Base-by-base conservation (phyloP, 345 rosid species). In the Nephelium lappaceum region DNA sequence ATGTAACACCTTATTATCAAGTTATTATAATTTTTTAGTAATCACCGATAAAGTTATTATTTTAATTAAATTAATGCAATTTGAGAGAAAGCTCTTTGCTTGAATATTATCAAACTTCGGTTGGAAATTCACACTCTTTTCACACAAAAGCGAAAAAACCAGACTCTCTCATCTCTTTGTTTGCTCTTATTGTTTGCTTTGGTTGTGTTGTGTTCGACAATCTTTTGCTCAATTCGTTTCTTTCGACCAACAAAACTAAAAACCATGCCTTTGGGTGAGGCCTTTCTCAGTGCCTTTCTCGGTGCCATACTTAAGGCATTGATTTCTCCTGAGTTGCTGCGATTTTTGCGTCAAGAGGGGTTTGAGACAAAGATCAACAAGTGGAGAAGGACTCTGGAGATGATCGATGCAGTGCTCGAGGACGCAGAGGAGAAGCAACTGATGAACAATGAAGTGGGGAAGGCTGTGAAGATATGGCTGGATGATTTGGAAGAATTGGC, bases 391-490 rank as follows among this genome's bases (percentile, higher is more conserved):
- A 58, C 8, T 23, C 25, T 79, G 36, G 0, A 0, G 5, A 23
- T 8, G 1, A 78, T 78, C 8, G 0, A 47, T 0, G 10, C 1
- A 0, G 67, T 66, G n/a, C 18, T 79, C 8, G 10, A 3, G 18
- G 76, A 60, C 60, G 76, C 81, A n/a, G 81, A 78, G 42, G 64
- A 78, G 19, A 27, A 36, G 5, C 69, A 49, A 36, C 42, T 16
- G 39, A 16, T 11, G 0, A 10, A 11, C 0, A 0, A 0, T 3
- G n/a, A n/a, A n/a, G n/a, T n/a, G n/a, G n/a, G n/a, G n/a, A n/a
- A n/a, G n/a, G 25, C 24, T 11, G 77, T 78, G 41, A 72, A 11
- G 31, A 5, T 2, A 8, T 73, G 82, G 82, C 49, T 73, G 0
- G 67, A 67, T 23, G 74, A 73, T 31, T 64, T 79, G 0, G 5